phyloP scores from a whole-genome alignment of 768 basidiomycete genomes.

The Tricholoma terreum region DNA sequence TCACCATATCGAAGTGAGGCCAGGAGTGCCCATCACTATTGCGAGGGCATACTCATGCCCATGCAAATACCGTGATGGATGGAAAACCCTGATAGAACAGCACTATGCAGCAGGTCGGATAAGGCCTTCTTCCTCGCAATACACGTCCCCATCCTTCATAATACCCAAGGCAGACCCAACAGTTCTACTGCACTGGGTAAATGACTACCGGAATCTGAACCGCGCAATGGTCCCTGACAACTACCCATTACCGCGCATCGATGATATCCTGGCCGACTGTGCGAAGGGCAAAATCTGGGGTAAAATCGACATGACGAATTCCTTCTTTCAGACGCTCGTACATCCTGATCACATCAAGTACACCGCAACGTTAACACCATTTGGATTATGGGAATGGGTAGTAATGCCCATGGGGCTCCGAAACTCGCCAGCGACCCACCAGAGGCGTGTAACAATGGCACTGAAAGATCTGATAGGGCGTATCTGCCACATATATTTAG shows the following conservation, averaged over 20 bases:
- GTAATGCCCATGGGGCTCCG: constrained; percentile 39
- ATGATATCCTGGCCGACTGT: background rate
- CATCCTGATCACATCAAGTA: too few species aligned
- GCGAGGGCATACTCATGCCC: background rate
- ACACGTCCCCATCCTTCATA: background rate
- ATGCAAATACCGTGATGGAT: background rate
- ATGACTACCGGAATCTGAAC: background rate
- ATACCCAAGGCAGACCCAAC: background rate
- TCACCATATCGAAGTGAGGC: background rate
- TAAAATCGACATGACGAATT: too few species aligned
- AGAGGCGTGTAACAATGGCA: constrained; percentile 29
- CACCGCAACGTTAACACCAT: constrained; percentile 21
- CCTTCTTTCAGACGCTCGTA: too few species aligned
- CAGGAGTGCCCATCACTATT: background rate
- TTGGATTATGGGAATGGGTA: constrained; percentile 37
- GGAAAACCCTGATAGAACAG: background rate
- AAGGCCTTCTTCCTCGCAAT: background rate
- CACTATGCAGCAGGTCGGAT: background rate
- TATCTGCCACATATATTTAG: constrained; percentile 43
- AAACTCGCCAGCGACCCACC: constrained; percentile 35
- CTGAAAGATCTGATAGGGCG: constrained; percentile 32
- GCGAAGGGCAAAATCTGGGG: too few species aligned
- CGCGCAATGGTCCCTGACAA: background rate
- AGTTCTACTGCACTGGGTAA: background rate
- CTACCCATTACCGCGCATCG: background rate